Conservation (phyloP, 257 asterid genomes). For the Oldenlandia corymbosa region DNA sequence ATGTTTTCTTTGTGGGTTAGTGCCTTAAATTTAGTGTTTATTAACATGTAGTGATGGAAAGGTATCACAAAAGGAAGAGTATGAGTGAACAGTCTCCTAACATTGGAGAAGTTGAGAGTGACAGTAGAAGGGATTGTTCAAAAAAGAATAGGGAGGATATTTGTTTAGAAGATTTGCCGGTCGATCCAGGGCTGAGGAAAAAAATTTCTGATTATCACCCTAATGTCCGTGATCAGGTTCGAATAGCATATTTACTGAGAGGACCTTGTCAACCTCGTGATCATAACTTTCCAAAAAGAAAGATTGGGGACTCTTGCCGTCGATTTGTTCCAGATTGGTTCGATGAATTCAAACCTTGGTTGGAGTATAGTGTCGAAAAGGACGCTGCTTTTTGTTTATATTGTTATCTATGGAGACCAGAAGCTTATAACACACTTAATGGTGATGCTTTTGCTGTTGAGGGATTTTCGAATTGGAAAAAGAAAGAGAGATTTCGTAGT, state of each 20-base stretch:
- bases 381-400: slow-evolving; percentile 7
- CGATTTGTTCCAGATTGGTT: neutral
- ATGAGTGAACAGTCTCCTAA: neutral
- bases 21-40: neutral
- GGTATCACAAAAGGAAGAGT: neutral
- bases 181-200: neutral
- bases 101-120: neutral
- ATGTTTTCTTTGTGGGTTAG: neutral
- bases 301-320: neutral
- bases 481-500: neutral
- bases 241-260: neutral
- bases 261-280: slow-evolving; percentile 8
- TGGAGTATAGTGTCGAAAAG: slow-evolving; percentile 1
- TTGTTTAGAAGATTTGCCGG: neutral
- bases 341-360: slow-evolving; percentile 4
- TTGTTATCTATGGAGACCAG: neutral
- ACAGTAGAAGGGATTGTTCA: neutral
- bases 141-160: neutral
- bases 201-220: neutral
- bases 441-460: slow-evolving; percentile 6
- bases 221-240: neutral
- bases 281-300: neutral
- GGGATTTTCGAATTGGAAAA: slow-evolving; percentile 5
- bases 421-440: neutral
- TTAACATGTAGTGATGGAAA: neutral